Base-by-base conservation (phyloP, 2,329 filamentous ascomycete species). In the Penicillium sp. region DNA sequence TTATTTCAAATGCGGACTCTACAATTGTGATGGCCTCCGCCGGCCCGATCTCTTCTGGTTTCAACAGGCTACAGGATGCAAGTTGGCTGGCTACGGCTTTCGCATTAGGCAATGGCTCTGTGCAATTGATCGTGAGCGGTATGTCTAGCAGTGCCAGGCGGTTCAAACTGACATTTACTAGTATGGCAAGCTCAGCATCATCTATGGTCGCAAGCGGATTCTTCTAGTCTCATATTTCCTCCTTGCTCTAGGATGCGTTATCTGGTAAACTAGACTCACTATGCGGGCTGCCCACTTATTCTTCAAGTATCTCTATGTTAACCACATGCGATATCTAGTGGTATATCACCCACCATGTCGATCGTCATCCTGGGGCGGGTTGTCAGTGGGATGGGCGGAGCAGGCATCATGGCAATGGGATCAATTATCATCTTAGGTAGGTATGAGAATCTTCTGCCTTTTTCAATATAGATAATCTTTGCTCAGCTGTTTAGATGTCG, bases 171-270 rank as follows among this genome's bases (percentile, higher is more conserved):
- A 23, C 17, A 24, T 15, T 12, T 40, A 52, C 26, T 30, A 67
- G 34, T 75, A 76, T 52, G 76, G 75, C 23, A 77, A 77, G 56
- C 57, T 78, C 12, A 74, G 72, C 53, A 75, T 78, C 46, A 73
- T 78, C 9, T 78, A 73, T 50, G 75, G 76, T 10, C 69, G 75
- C 39, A 42, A 9, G 77, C 76, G 49, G 46, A 62, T 8, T 61
- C 70, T 18, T 57, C 78, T 1, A 56, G 71, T 8, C 51, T 65
- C n/a, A 62, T 74, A 0, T 78, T 78, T 61, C 37, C 64, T 0
- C 56, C 32, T 46, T 24, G 29, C 29, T 5, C 30, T 46, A 13
- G 43, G 43, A 36, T 59, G 55, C 29, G 17, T 59, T 33, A 46
- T 65, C 3, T 73, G 70, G 40, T 63, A 50, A 12, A 58, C 30